Base-by-base conservation (phyloP, 495 filamentous ascomycete species). In the Apiosordaria backusii region DNA sequence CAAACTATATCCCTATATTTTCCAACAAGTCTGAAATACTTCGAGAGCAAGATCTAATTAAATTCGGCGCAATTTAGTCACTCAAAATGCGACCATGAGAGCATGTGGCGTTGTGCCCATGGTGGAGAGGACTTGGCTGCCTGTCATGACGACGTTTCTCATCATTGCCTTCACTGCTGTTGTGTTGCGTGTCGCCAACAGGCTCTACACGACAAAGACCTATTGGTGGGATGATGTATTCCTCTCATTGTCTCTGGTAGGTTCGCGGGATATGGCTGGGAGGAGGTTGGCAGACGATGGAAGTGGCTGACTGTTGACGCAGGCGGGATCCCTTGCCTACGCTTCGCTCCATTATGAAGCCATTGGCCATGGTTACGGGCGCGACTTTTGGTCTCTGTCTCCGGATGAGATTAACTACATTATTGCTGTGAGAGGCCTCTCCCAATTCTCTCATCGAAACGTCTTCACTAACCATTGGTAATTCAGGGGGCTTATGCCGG, bases 381-480 rank as follows among this genome's bases (percentile, higher is more conserved):
- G 29, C 21, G 76, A 79, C 27, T 71, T 79, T 25, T 79, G 76
- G 77, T 73, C 72, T 1, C 18, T 77, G 6, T 50, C 67, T 0
- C 64, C 64, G 25, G 50, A 67, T 0, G 52, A 68, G 18, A 76
- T 78, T 52, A 76, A 70, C 9, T 35, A 63, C 16, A 64, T 73
- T n/a, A 52, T 63, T 26, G 54, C 24, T 18, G 60, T 63, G 15
- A 27, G 60, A 21, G 16, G 4, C 27, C 15, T 45, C n/a, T 45
- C 59, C 26, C 26, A 9, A 16, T 4, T 40, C 3, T 4, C 16
- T 22, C n/a, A 5, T 23, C 13, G n/a, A 4, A 61, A 1, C 5
- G 3, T 4, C 10, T n/a, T 60, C 52, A 60, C 57, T n/a, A 7
- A 13, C 24, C 59, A 26, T 61, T 45, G 6, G 13, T 2, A 9